Conservation (phyloP, 2,329 filamentous ascomycete species). For the Pseudogymnoascus sp. region DNA sequence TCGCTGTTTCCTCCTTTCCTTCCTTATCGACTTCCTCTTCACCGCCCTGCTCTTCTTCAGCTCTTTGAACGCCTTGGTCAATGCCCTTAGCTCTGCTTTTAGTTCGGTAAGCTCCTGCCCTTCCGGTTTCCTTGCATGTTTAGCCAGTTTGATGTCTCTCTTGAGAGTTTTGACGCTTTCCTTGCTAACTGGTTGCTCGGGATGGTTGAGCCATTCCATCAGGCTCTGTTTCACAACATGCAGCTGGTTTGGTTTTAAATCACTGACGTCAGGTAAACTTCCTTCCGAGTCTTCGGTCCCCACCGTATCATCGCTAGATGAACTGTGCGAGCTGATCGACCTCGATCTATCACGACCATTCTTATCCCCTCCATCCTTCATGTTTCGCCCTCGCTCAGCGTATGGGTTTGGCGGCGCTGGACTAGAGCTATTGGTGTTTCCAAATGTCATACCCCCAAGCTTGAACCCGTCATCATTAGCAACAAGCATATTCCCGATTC, state of each 20-base stretch:
- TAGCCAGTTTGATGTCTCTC: slow-evolving; percentile 40
- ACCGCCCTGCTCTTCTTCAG: slow-evolving; percentile 35
- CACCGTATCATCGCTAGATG: slow-evolving; percentile 14
- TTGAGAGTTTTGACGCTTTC: slow-evolving; percentile 38
- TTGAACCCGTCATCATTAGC: slow-evolving; percentile 39
- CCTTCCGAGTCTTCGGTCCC: background rate
- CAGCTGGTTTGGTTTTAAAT: slow-evolving; percentile 44
- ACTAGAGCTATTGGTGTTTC: background rate
- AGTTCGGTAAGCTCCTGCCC: slow-evolving; percentile 35
- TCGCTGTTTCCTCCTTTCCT: slow-evolving; percentile 13
- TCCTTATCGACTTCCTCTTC: slow-evolving; percentile 27
- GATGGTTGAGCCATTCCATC: slow-evolving; percentile 43
- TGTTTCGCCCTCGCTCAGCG: background rate
- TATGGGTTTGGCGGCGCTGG: background rate
- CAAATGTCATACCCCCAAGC: slow-evolving; percentile 19
- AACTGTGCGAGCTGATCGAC: slow-evolving; percentile 26
- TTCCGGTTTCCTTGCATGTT: slow-evolving; percentile 17
- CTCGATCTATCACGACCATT: slow-evolving; percentile 16
- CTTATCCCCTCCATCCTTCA: background rate
- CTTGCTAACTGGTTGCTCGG: slow-evolving; percentile 44
- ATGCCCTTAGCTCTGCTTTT: slow-evolving; percentile 39
- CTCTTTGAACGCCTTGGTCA: slow-evolving; percentile 41
- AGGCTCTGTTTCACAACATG: slow-evolving; percentile 41
- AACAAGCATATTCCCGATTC: slow-evolving; percentile 25
- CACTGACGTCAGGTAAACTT: slow-evolving; percentile 40